Evolutionary conservation across 2,329 filamentous ascomycete genomes (phyloP), one percentile per base, ranked within the genome.

Genomic region (Pyricularia grisea): DNA sequence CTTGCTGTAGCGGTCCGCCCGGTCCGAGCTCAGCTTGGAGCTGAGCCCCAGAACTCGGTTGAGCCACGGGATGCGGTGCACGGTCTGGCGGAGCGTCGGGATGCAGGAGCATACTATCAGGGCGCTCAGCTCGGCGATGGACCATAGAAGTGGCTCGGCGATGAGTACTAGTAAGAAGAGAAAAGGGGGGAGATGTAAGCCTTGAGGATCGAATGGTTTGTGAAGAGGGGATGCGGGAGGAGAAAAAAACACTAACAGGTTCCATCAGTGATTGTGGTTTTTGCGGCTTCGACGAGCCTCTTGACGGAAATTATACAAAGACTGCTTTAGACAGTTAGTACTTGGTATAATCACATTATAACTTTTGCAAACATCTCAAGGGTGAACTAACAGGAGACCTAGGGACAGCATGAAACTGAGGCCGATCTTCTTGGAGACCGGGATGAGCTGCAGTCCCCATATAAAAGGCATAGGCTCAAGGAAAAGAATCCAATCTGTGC

Each of bases 101-200:
- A 72, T 70, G 68, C 71, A 72, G 20, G 71, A 71, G 63, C 70
- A 71, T 11, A 72, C 68, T 14, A 72, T 69, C 7, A 73, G 65
- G 27, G 72, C 68, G 42, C 64, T 68, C 23, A 73, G 33, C 66
- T 73, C 72, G 65, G 69, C 71, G n/a, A 64, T 28, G 66, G 72
- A 72, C 72, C 72, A 72, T 42, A 72, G 69, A 25, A 71, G 60
- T 20, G 70, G 70, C 9, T 65, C 50, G 36, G 64, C 70, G 25
- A 63, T 25, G 25, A 63, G 60, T 14, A 27, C 60, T 63, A 27
- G 60, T 12, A 23, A 27, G 2, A 14, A 14, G 33, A 33, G 2
- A 2, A 14, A 36, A n/a, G n/a, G n/a, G n/a, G n/a, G n/a, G n/a
- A n/a, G n/a, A n/a, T n/a, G n/a, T n/a, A n/a, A n/a, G n/a, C n/a